Percentiles rank a stretch among this genome's conserved stretches.
Evolutionary conservation across 2,329 filamentous ascomycete species (phyloP).

Genomic region (Aspergillus sp.): DNA sequence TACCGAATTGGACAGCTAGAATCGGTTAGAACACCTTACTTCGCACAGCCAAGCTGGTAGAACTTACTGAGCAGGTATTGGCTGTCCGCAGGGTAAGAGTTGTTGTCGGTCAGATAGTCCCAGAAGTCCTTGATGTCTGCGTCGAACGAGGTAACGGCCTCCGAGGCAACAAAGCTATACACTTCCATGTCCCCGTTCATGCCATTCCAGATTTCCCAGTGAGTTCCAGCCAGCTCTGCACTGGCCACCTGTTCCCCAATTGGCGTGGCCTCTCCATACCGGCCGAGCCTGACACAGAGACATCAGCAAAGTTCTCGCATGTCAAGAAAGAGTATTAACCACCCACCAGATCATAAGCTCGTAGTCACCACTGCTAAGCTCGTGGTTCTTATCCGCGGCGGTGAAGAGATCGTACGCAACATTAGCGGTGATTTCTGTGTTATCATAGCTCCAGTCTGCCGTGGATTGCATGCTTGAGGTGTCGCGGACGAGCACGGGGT

Average conservation of each 20-base stretch:
- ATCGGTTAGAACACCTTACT: background rate
- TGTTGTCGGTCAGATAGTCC: conserved; percentile 50
- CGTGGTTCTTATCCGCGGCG: conserved; percentile 35
- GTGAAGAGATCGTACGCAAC: conserved; percentile 63
- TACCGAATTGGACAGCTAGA: conserved; percentile 47
- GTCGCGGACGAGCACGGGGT: conserved; percentile 23
- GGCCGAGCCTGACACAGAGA: conserved; percentile 38
- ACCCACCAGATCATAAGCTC: conserved; percentile 62
- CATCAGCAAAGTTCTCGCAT: background rate
- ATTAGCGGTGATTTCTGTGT: conserved; percentile 50
- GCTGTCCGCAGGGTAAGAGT: conserved; percentile 46
- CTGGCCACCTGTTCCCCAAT: conserved; percentile 55
- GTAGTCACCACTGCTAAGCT: conserved; percentile 48
- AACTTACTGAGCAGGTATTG: conserved; percentile 53
- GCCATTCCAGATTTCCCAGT: conserved; percentile 60
- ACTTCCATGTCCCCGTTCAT: conserved; percentile 54
- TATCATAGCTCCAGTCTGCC: conserved; percentile 51
- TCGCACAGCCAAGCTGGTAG: background rate
- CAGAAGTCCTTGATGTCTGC: conserved; percentile 60
- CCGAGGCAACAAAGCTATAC: conserved; percentile 55
- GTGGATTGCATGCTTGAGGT: conserved; percentile 42
- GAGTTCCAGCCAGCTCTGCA: conserved; percentile 49
- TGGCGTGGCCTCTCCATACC: conserved; percentile 53
- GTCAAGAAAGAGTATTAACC: background rate
- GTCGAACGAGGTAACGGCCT: conserved; percentile 49